These are phyloP conservation scores for Blastobotrys aristatus DNA, from an alignment of 1,139 yeast genomes.

Conservation along the genomic window DNA sequence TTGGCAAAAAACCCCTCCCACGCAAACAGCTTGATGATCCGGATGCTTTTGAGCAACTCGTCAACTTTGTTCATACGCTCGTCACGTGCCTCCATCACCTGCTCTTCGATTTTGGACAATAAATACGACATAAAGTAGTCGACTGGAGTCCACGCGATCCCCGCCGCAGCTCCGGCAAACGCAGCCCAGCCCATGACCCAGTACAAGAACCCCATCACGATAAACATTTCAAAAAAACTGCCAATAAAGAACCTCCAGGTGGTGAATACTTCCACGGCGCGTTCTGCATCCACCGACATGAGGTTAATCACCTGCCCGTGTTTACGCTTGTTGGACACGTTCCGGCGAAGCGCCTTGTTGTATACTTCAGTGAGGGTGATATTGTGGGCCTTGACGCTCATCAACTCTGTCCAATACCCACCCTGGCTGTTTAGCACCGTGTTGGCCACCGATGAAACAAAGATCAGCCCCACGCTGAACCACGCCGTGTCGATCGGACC, in stretches of 20 bases:
- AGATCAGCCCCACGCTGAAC: slow-evolving; percentile 4
- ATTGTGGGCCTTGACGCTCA: not conserved
- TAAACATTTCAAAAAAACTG: slow-evolving; percentile 59
- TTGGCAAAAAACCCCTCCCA: slow-evolving; percentile 91
- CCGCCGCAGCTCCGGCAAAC: not conserved
- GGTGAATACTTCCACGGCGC: slow-evolving; percentile 79
- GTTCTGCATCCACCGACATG: not conserved
- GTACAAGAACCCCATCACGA: slow-evolving; percentile 50
- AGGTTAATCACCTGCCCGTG: slow-evolving; percentile 86
- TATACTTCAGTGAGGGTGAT: slow-evolving; percentile 1
- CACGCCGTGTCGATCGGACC: not conserved
- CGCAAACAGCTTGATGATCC: slow-evolving; percentile 90
- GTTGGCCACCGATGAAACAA: not conserved
- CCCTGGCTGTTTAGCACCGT: slow-evolving; percentile 1
- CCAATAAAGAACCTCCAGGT: slow-evolving; percentile 75
- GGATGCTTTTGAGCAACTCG: slow-evolving; percentile 87
- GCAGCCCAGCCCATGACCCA: not conserved
- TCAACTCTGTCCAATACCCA: no score
- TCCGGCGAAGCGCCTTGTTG: slow-evolving; percentile 1
- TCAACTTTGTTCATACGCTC: slow-evolving; percentile 85
- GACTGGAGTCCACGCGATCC: slow-evolving; percentile 51
- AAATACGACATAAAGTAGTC: slow-evolving; percentile 42
- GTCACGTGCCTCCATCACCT: slow-evolving; percentile 72
- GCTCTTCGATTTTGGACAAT: slow-evolving; percentile 71
- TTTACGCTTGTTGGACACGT: not conserved